Evolutionary conservation across 805 yeast genomes (phyloP), one percentile per base, ranked within the genome.

Genomic region (Ogataea populi-albae): DNA sequence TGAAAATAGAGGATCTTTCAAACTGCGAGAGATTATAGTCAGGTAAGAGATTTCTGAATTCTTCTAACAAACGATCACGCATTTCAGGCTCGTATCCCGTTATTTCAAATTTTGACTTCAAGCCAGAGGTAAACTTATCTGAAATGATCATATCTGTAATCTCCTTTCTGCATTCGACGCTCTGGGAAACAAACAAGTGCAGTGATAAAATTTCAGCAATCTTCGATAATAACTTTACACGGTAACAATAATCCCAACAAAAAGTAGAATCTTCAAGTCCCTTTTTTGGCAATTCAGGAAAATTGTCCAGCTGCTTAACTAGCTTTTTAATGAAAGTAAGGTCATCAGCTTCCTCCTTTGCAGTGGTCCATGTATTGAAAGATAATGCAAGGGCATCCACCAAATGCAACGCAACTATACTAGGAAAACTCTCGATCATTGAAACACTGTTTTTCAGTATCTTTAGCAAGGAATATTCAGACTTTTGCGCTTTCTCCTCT

Each of bases 161-260:
- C 12, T 66, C 58, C 16, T 59, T 50, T 33, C 63, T 66, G 27
- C 71, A 65, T 12, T 52, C 50, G 6, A 60, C 67, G 37, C 64
- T 68, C 26, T 69, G 66, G 4, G 79, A 71, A 4, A 79, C 79
- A 61, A 77, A 84, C 15, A 86, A 61, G 30, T 81, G 74, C 26
- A 86, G 65, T 0, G 96, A 87, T 33, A 87, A 65, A 7, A 87
- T 77, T 50, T 86, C 93, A 2, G 86, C 76, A 14, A 85, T 75
- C 45, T 80, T 78, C 1, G 95, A 75, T 6, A 78, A 65, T 30
- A 82, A 59, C 40, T 73, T 75, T 48, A 75, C 70, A 34, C 73
- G 71, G 46, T 79, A 76, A 27, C 83, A 78, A 4, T 62, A 52
- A 10, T 62, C 51, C 6, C 69, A 57, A 27, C 43, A 52, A 1